Percentiles rank a stretch among this genome's conserved stretches.
These are phyloP conservation scores for Acanthochlamys bracteata DNA, from an alignment of 106 monocot genomes.

Conservation along the genomic window DNA sequence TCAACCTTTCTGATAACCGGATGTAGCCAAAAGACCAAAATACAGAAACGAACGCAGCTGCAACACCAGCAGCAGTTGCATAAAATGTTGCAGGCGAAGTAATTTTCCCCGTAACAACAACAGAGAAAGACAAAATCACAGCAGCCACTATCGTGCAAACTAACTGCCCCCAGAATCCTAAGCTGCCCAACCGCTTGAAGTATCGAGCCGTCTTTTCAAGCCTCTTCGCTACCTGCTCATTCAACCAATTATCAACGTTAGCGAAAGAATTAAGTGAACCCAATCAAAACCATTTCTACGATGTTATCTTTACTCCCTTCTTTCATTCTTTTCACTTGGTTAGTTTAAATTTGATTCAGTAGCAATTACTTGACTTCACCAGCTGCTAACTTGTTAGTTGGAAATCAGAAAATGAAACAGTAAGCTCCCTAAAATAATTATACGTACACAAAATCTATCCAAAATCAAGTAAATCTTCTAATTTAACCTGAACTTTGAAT, in stretches of 20 bases:
- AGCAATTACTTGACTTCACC: neutral
- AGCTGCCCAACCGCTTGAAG: constrained; percentile 77
- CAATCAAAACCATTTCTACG: neutral
- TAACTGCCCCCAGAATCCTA: constrained; percentile 93
- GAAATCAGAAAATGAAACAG: too few relatives aligned
- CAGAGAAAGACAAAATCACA: constrained; percentile 83
- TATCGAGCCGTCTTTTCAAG: constrained; percentile 66
- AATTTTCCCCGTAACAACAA: constrained; percentile 66
- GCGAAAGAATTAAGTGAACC: neutral
- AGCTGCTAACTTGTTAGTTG: too few relatives aligned
- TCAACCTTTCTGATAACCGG: constrained; percentile 80
- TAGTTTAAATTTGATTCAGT: neutral
- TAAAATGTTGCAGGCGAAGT: constrained; percentile 86
- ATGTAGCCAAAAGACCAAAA: constrained; percentile 99
- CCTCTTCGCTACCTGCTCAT: constrained; percentile 75
- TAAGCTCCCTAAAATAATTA: too few relatives aligned
- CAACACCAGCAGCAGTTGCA: constrained; percentile 75
- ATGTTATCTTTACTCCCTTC: too few relatives aligned
- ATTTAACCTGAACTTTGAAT: neutral
- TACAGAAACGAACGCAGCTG: constrained; percentile 85
- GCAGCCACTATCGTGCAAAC: constrained; percentile 82
- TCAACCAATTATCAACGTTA: neutral
- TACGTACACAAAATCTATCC: too few relatives aligned
- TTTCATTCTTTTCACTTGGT: too few relatives aligned
- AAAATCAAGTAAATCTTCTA: too few relatives aligned